Percentiles rank a stretch among this genome's conserved stretches.
Evolutionary conservation across 805 yeast species (phyloP).

Genomic region (Hanseniaspora meyeri): DNA sequence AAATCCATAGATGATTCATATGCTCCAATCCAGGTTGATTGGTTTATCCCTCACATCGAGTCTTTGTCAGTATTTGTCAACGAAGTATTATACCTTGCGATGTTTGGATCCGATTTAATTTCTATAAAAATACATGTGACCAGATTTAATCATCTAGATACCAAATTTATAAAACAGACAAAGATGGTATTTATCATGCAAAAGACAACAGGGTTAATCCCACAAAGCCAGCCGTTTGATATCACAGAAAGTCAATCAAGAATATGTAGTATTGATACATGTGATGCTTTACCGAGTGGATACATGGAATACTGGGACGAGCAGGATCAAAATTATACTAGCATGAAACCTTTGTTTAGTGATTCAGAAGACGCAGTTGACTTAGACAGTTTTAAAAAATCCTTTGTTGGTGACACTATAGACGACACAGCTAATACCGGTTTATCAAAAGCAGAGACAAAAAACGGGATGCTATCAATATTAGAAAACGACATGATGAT

Average conservation of each 20-base stretch:
- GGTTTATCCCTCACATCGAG: conserved; percentile 6
- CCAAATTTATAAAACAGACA: neutral
- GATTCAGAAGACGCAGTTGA: neutral
- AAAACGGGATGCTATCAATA: neutral
- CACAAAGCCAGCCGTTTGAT: neutral
- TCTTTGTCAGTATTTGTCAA: neutral
- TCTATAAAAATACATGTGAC: neutral
- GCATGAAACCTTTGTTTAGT: neutral
- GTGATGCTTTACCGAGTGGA: neutral
- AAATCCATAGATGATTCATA: neutral
- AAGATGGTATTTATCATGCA: neutral
- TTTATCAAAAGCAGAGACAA: neutral
- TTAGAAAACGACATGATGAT: neutral
- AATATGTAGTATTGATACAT: neutral
- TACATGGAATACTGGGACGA: conserved; percentile 4
- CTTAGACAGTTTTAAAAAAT: neutral
- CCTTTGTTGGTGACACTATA: neutral
- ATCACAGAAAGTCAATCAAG: neutral
- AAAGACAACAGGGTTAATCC: neutral
- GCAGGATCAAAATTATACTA: neutral
- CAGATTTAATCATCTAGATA: neutral
- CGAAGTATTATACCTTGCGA: neutral
- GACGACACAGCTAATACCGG: neutral
- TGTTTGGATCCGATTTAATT: neutral
- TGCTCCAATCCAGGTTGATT: neutral